A percentile compares a stretch with the other conserved stretches of the same genome.
These are phyloP conservation scores for Trametes polyzona DNA, from an alignment of 1,284 basidiomycete species.

Conservation along the genomic window DNA sequence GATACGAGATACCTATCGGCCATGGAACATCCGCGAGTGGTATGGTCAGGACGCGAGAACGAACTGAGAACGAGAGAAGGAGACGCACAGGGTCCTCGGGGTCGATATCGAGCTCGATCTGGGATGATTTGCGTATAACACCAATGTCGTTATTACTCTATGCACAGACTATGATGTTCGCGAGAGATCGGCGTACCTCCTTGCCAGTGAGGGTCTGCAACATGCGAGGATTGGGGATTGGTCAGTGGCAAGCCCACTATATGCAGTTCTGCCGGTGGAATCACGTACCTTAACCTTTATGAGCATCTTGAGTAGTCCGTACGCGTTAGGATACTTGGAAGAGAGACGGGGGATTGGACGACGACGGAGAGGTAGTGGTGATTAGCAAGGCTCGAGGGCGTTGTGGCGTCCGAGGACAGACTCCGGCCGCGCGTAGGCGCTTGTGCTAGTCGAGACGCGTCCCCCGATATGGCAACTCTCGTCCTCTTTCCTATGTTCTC, in stretches of 20 bases:
- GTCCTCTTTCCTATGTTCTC: constrained; percentile 4
- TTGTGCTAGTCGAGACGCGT: constrained; percentile 3
- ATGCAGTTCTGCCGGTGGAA: not conserved
- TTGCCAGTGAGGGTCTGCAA: constrained; percentile 89
- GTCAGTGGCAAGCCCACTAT: constrained; percentile 8
- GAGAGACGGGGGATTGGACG: too few species aligned
- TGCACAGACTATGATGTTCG: too few species aligned
- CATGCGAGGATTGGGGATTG: constrained; percentile 13
- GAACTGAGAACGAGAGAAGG: too few species aligned
- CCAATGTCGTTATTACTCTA: too few species aligned
- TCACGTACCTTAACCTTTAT: constrained; percentile 80
- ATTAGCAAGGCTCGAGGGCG: constrained; percentile 3
- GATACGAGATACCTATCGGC: constrained; percentile 93
- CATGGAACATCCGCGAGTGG: too few species aligned
- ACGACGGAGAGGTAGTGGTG: not conserved
- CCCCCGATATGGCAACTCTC: constrained; percentile 18
- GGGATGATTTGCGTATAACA: not conserved
- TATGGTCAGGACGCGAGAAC: too few species aligned
- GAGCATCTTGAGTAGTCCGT: constrained; percentile 53
- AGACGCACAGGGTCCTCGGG: constrained; percentile 63
- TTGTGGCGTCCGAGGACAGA: constrained; percentile 18
- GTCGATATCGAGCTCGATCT: constrained; percentile 98
- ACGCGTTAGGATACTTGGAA: not conserved
- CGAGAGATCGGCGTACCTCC: constrained; percentile 61
- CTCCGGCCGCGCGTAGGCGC: constrained; percentile 13